Conservation (phyloP, 1,284 basidiomycete species). For the Fomitopsis schrenkii region DNA sequence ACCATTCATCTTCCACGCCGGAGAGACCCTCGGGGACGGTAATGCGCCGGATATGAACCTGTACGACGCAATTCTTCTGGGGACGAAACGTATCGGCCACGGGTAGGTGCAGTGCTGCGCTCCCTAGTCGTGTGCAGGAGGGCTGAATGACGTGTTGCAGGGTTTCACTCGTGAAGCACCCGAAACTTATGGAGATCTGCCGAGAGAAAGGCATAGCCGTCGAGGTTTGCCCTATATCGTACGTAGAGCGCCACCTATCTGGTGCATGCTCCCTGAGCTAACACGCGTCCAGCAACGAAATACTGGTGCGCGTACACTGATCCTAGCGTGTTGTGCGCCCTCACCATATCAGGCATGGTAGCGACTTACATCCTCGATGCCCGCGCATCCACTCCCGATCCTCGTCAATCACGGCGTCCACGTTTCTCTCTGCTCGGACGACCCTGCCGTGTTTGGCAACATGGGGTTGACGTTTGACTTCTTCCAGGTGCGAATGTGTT, state of each 20-base stretch:
- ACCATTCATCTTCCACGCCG: slow-evolving; percentile 79
- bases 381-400: slow-evolving; percentile 66
- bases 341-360: slow-evolving; percentile 19
- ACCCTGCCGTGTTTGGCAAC: slow-evolving; percentile 73
- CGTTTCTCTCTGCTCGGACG: slow-evolving; percentile 68
- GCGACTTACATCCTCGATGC: slow-evolving; percentile 72
- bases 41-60: slow-evolving; percentile 67
- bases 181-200: slow-evolving; percentile 63
- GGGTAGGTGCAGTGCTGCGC: slow-evolving; percentile 39
- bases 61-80: slow-evolving; percentile 74
- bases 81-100: slow-evolving; percentile 77
- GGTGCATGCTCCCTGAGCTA: slow-evolving; percentile 4
- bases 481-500: slow-evolving; percentile 46
- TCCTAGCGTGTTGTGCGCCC: not conserved
- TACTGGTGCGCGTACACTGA: slow-evolving; percentile 44
- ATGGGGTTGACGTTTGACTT: slow-evolving; percentile 73
- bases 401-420: slow-evolving; percentile 68
- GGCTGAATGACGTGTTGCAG: slow-evolving; percentile 27
- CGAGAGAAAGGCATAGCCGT: slow-evolving; percentile 59
- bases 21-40: slow-evolving; percentile 75
- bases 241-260: slow-evolving; percentile 18
- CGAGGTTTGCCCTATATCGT: slow-evolving; percentile 75
- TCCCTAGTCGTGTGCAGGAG: not conserved
- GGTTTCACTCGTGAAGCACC: slow-evolving; percentile 72
- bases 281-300: slow-evolving; percentile 49